Conservation (phyloP, 2,329 filamentous ascomycete species). For the Fusarium phyllophilum region DNA sequence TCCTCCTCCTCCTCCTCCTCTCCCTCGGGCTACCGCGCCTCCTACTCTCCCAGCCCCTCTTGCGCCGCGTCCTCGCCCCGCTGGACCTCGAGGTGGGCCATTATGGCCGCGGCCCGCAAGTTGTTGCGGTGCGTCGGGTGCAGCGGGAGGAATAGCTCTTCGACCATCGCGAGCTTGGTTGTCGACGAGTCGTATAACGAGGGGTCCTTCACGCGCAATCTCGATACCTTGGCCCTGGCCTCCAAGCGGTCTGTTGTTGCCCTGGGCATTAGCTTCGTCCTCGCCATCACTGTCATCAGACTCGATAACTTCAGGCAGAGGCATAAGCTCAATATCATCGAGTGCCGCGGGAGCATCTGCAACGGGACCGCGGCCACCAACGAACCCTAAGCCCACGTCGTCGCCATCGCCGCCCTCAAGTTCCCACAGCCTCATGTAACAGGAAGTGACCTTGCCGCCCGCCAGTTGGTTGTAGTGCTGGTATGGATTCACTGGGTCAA, state of each 20-base stretch:
- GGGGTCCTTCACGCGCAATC: conserved; percentile 66
- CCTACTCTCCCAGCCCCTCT: conserved; percentile 34
- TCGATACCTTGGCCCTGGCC: conserved; percentile 49
- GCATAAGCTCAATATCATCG: conserved; percentile 34
- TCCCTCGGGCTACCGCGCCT: conserved; percentile 37
- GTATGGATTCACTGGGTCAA: conserved; percentile 84
- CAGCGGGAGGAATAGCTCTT: conserved; percentile 44
- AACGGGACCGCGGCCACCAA: conserved; percentile 49
- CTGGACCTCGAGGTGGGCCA: conserved; percentile 35
- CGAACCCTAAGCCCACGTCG: conserved; percentile 59
- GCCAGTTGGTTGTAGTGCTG: conserved; percentile 81
- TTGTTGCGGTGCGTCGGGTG: conserved; percentile 45
- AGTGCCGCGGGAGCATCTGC: conserved; percentile 22
- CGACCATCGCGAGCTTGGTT: conserved; percentile 47
- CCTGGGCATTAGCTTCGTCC: conserved; percentile 41
- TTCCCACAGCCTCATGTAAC: conserved; percentile 91
- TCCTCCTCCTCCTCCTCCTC: conserved; percentile 36
- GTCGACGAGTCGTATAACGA: conserved; percentile 64
- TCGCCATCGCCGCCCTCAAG: conserved; percentile 81
- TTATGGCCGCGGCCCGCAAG: conserved; percentile 43
- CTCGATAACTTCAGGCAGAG: conserved; percentile 46
- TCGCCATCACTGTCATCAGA: conserved; percentile 48
- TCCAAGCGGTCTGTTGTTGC: conserved; percentile 40
- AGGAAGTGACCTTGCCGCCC: conserved; percentile 65
- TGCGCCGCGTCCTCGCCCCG: conserved; percentile 38